Evolutionary conservation across 1,284 basidiomycete species (phyloP).

Genomic region (Cryptococcus floricola): DNA sequence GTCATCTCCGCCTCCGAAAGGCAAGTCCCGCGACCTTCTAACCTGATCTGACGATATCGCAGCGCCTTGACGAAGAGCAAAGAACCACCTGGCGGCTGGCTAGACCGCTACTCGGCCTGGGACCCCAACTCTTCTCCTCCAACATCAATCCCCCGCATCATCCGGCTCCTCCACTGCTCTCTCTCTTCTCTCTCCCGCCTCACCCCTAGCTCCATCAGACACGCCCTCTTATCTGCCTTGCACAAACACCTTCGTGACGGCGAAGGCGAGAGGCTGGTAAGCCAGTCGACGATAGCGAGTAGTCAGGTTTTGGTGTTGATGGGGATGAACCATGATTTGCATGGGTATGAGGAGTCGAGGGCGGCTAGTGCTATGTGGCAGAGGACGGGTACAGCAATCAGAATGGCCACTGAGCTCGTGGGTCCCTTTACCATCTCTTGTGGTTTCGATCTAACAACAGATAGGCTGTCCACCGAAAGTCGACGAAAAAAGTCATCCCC

Average conservation of each 20-base stretch:
- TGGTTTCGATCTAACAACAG: no score
- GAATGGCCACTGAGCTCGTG: slow-evolving; percentile 6
- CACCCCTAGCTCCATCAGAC: background rate
- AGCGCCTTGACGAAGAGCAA: background rate
- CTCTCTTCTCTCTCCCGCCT: slow-evolving; percentile 5
- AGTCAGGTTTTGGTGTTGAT: slow-evolving; percentile 5
- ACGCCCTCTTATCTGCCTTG: slow-evolving; percentile 2
- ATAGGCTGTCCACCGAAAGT: slow-evolving; percentile 5
- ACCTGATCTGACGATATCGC: background rate
- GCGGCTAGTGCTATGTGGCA: slow-evolving; percentile 7
- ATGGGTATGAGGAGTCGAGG: slow-evolving; percentile 2
- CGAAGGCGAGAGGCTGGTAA: background rate
- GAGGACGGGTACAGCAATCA: slow-evolving; percentile 2
- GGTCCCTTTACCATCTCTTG: background rate
- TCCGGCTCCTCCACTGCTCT: slow-evolving; percentile 6
- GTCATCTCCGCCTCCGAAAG: slow-evolving; percentile 7
- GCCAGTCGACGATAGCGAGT: background rate
- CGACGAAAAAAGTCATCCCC: slow-evolving; percentile 4
- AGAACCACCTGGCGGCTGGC: slow-evolving; percentile 2
- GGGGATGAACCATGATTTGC: slow-evolving; percentile 3
- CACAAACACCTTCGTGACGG: slow-evolving; percentile 5
- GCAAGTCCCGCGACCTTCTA: background rate
- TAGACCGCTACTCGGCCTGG: slow-evolving; percentile 1
- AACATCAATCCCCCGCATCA: slow-evolving; percentile 3
- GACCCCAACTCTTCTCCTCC: slow-evolving; percentile 5